Conservation (phyloP, 805 yeast species). For the Zygoascus tannicola region DNA sequence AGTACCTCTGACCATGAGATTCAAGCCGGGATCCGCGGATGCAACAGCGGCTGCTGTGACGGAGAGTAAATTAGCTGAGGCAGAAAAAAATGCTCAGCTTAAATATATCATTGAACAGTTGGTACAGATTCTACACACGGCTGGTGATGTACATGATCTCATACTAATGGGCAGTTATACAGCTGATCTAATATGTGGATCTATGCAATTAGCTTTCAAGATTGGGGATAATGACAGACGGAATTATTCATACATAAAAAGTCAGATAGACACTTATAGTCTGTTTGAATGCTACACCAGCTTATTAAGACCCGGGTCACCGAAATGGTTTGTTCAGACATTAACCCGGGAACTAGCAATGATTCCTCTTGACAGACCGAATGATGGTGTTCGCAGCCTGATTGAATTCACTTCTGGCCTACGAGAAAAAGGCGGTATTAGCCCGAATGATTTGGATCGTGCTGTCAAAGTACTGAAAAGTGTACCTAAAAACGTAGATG, state of each 20-base stretch:
- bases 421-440: conserved; percentile 61
- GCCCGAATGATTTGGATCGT: conserved; percentile 54
- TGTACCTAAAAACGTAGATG: conserved; percentile 45
- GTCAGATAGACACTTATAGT: conserved; percentile 44
- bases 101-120: conserved; percentile 12
- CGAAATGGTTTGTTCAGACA: conserved; percentile 37
- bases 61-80: neutral
- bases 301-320: conserved; percentile 41
- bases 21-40: conserved; percentile 27
- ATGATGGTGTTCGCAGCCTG: conserved; percentile 63
- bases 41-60: neutral
- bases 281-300: conserved; percentile 52
- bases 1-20: conserved; percentile 53
- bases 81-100: conserved; percentile 2
- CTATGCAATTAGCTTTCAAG: conserved; percentile 17
- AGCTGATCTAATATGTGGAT: conserved; percentile 22
- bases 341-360: conserved; percentile 43
- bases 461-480: conserved; percentile 55
- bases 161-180: conserved; percentile 23
- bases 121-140: conserved; percentile 13
- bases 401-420: conserved; percentile 72
- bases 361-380: conserved; percentile 45
- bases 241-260: conserved; percentile 4
- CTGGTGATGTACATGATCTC: conserved; percentile 24
- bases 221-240: neutral